Conservation (phyloP, 2,329 filamentous ascomycete genomes). For the Fusarium haematococcum region DNA sequence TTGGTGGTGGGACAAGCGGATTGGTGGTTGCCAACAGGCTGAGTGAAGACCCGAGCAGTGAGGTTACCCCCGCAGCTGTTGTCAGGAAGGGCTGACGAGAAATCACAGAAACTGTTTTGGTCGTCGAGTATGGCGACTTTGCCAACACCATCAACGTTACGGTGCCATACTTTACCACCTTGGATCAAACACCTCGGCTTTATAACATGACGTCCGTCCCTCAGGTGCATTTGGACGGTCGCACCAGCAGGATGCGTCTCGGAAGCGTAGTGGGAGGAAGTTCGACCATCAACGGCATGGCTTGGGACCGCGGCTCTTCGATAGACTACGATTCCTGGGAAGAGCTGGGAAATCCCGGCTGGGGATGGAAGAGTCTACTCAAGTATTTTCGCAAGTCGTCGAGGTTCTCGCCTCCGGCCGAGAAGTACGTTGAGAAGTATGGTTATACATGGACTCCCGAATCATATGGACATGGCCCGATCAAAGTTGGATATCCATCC, state of each 20-base stretch:
- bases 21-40: conserved; percentile 48
- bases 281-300: conserved; percentile 48
- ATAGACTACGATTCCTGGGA: conserved; percentile 52
- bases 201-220: conserved; percentile 42
- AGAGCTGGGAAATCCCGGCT: conserved; percentile 51
- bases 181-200: conserved; percentile 21
- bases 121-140: conserved; percentile 47
- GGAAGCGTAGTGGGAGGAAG: conserved; percentile 47
- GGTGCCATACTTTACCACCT: conserved; percentile 36
- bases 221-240: conserved; percentile 38
- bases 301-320: conserved; percentile 42
- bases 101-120: conserved; percentile 38
- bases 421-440: conserved; percentile 36
- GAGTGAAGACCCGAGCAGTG: conserved; percentile 41
- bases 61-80: background rate
- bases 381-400: conserved; percentile 40
- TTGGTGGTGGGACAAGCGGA: conserved; percentile 48
- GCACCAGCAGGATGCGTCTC: conserved; percentile 34
- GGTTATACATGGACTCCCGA: conserved; percentile 34
- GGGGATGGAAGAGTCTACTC: conserved; percentile 49
- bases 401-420: conserved; percentile 27
- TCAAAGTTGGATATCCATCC: conserved; percentile 38
- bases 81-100: background rate
- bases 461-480: conserved; percentile 40
- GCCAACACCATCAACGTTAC: conserved; percentile 38